Evolutionary conservation across 169 alveolate species (phyloP).

Genomic region (Plasmodium blacklocki): DNA sequence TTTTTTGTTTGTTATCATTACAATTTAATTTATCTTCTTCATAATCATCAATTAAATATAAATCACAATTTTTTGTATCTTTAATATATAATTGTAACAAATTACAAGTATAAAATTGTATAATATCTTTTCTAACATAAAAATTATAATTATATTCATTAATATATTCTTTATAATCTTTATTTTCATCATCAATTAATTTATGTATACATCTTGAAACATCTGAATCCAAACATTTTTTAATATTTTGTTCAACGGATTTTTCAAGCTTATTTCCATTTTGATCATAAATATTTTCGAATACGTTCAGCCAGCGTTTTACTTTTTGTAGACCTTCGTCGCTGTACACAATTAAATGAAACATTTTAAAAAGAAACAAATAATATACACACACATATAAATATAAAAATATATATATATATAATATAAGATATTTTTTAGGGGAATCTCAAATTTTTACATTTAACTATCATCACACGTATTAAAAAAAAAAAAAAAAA

Average conservation of each 20-base stretch:
- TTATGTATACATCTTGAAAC: no score
- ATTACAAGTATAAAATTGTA: constrained; percentile 26
- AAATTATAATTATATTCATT: constrained; percentile 2
- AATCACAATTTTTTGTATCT: constrained; percentile 21
- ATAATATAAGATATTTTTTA: no score
- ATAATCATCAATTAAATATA: constrained; percentile 53
- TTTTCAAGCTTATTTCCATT: constrained; percentile 30
- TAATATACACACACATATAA: no score
- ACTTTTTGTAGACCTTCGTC: constrained; percentile 17
- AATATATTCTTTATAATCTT: constrained; percentile 12
- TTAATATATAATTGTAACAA: constrained; percentile 39
- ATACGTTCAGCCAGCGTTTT: constrained; percentile 7
- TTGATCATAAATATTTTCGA: constrained; percentile 62
- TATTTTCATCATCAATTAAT: no score
- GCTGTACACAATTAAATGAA: constrained; percentile 64
- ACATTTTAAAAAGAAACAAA: constrained; percentile 8
- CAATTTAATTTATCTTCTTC: background rate
- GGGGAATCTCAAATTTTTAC: no score
- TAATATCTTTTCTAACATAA: constrained; percentile 14
- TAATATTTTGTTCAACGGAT: background rate
- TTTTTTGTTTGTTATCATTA: background rate
- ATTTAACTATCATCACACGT: no score
- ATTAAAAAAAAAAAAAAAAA: no score
- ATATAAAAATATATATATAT: no score
- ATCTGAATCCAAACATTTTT: no score